phyloP scores from a whole-genome alignment of 2,329 filamentous ascomycete genomes.

The Aspergillus brasiliensis region DNA sequence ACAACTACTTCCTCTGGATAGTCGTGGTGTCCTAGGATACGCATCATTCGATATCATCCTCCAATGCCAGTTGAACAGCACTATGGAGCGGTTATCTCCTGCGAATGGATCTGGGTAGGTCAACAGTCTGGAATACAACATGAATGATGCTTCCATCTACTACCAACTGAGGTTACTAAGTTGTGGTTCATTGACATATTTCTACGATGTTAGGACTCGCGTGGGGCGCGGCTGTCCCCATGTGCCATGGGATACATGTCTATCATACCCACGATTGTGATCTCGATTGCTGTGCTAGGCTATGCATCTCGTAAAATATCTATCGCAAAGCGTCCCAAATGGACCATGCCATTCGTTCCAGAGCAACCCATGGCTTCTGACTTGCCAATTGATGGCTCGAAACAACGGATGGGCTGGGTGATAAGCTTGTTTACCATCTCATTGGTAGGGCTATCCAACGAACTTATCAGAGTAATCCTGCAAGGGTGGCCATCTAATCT shows the following conservation, averaged over 20 bases:
- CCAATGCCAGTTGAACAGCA: conserved; percentile 14
- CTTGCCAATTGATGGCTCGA: conserved; percentile 34
- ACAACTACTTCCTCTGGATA: background rate
- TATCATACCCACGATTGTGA: conserved; percentile 30
- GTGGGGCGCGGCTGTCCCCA: conserved; percentile 36
- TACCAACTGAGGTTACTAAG: background rate
- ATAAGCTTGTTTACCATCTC: conserved; percentile 44
- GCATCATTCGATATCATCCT: background rate
- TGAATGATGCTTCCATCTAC: too few species aligned
- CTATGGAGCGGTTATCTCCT: conserved; percentile 13
- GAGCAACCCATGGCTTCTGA: conserved; percentile 40
- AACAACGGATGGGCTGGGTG: conserved; percentile 36
- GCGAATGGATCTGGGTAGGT: conserved; percentile 24
- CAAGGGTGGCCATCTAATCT: conserved; percentile 16
- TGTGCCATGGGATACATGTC: conserved; percentile 40
- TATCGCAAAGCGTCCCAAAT: conserved; percentile 45
- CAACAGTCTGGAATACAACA: background rate
- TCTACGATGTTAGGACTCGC: conserved; percentile 34
- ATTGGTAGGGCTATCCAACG: conserved; percentile 36
- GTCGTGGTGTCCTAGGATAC: background rate
- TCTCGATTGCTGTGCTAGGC: conserved; percentile 29
- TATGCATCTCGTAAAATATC: conserved; percentile 32
- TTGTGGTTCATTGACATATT: conserved; percentile 2
- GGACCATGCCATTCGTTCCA: conserved; percentile 55
- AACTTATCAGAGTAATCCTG: conserved; percentile 33